These are phyloP conservation scores for Sonneratia alba DNA, from an alignment of 345 rosid genomes.

Conservation along the genomic window DNA sequence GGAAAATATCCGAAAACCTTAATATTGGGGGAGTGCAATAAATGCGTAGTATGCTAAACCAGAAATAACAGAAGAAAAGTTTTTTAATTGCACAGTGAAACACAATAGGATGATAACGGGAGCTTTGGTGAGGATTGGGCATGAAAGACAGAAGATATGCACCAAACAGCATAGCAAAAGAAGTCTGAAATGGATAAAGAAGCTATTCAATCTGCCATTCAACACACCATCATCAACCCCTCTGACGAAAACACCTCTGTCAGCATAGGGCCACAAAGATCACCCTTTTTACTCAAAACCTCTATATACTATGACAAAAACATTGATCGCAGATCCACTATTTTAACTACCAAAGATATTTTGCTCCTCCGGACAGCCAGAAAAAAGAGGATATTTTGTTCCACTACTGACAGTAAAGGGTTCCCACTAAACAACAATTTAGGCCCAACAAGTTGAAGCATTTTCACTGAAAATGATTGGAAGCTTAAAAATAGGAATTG, in stretches of 20 bases:
- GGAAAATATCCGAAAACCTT: constrained; percentile 42
- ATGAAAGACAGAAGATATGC: neutral
- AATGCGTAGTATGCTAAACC: neutral
- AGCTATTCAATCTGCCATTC: constrained; percentile 2
- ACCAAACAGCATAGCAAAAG: neutral
- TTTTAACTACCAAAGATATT: neutral
- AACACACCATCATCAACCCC: neutral
- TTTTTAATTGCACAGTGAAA: neutral
- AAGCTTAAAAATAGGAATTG: neutral
- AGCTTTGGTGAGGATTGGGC: neutral
- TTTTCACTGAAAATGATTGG: neutral
- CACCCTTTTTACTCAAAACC: neutral
- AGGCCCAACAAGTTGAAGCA: neutral
- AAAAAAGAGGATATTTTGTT: neutral
- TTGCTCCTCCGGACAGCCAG: too few species aligned
- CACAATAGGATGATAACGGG: neutral
- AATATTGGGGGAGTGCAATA: neutral
- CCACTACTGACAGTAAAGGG: neutral
- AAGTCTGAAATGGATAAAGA: constrained; percentile 2
- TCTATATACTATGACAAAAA: neutral
- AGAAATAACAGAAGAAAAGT: neutral
- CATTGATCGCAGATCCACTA: neutral
- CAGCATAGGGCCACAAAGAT: constrained; percentile 1
- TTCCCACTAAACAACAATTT: neutral
- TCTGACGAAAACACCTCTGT: neutral